These are phyloP conservation scores for Luffa aegyptiaca DNA, from an alignment of 306 rosid genomes.

Conservation along the genomic window DNA sequence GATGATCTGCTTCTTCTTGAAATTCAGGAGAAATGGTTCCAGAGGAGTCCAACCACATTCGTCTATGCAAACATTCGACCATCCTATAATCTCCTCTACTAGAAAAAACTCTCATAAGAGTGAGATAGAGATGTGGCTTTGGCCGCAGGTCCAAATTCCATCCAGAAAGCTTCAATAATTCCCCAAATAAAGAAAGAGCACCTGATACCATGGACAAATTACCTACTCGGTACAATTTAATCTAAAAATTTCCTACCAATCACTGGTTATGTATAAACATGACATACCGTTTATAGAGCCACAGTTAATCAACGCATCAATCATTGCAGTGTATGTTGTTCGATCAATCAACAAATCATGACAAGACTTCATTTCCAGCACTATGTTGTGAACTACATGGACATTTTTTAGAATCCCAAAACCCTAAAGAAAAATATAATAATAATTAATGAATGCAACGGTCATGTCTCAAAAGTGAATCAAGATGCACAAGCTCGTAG, in stretches of 20 bases:
- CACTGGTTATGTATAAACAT: constrained; percentile 7
- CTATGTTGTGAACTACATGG: constrained; percentile 39
- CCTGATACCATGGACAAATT: constrained; percentile 25
- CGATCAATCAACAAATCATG: constrained; percentile 44
- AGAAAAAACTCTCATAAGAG: constrained; percentile 70
- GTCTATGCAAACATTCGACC: constrained; percentile 43
- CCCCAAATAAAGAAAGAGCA: constrained; percentile 74
- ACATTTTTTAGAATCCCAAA: constrained; percentile 59
- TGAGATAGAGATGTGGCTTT: constrained; percentile 85
- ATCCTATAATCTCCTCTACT: constrained; percentile 52
- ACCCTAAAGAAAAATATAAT: constrained; percentile 41
- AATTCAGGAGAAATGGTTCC: constrained; percentile 45
- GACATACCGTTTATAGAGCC: constrained; percentile 55
- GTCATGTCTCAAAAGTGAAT: background rate
- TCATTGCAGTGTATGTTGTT: constrained; percentile 69
- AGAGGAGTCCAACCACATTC: constrained; percentile 60
- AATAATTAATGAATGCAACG: background rate
- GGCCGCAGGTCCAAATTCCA: constrained; percentile 49
- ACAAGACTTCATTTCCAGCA: constrained; percentile 63
- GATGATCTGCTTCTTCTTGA: constrained; percentile 80
- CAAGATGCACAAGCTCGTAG: background rate
- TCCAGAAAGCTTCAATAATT: constrained; percentile 59
- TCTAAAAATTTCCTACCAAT: background rate
- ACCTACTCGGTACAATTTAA: background rate
- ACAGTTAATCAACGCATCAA: constrained; percentile 65